Evolutionary conservation across 805 yeast species (phyloP).

Genomic region (Hanseniaspora mollemarum): DNA sequence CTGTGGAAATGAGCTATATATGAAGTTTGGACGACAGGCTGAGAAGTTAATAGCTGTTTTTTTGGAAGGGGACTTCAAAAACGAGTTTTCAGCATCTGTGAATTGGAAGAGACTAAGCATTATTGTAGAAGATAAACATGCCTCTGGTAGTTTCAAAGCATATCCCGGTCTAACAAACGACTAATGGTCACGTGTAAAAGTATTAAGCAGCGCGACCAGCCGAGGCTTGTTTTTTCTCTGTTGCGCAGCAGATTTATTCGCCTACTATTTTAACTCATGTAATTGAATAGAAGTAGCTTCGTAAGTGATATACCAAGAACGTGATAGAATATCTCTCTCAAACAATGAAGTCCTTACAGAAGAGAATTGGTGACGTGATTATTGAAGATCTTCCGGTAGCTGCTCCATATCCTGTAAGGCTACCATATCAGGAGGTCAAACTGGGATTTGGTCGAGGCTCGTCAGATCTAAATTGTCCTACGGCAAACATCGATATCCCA

Average conservation of each 20-base stretch:
- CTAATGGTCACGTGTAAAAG: no score
- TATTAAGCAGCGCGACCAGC: no score
- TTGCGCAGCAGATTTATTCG: no score
- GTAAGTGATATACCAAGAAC: no score
- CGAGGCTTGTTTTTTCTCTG: no score
- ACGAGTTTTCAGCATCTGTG: slow-evolving; percentile 63
- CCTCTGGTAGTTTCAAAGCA: slow-evolving; percentile 35
- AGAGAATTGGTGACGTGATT: slow-evolving; percentile 23
- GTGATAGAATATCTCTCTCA: no score
- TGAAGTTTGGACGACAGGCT: slow-evolving; percentile 59
- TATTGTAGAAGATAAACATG: slow-evolving; percentile 68
- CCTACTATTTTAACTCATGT: no score
- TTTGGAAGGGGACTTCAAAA: slow-evolving; percentile 17
- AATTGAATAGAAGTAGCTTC: no score
- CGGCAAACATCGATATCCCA: slow-evolving; percentile 72
- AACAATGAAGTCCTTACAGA: slow-evolving; percentile 4
- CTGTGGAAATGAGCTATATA: slow-evolving; percentile 44
- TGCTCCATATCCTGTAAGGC: slow-evolving; percentile 40
- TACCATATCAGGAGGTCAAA: slow-evolving; percentile 39
- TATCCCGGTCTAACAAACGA: slow-evolving; percentile 30
- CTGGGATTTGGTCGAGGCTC: slow-evolving; percentile 96
- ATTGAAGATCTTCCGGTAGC: slow-evolving; percentile 33
- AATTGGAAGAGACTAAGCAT: slow-evolving; percentile 42
- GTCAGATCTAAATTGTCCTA: slow-evolving; percentile 84
- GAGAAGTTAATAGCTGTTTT: slow-evolving; percentile 39